Conservation (phyloP, 257 asterid genomes). For the Apocynum venetum region DNA sequence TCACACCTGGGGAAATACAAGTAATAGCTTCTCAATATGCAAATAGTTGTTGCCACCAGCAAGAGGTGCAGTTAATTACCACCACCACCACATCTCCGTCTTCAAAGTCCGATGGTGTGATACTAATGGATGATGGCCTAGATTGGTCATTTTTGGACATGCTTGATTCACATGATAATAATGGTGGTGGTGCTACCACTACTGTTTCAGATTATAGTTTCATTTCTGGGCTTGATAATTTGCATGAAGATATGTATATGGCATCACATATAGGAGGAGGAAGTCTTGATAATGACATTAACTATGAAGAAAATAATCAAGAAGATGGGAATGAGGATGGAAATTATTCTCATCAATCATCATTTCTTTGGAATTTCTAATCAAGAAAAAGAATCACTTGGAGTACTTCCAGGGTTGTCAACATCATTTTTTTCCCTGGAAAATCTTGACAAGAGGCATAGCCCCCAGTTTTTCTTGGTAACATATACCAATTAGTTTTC, state of each 20-base stretch:
- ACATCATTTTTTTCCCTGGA: not conserved
- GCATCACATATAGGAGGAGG: slow-evolving; percentile 21
- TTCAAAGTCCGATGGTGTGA: slow-evolving; percentile 18
- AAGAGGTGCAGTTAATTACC: not conserved
- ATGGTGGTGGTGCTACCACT: not conserved
- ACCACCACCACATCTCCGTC: slow-evolving; percentile 10
- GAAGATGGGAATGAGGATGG: slow-evolving; percentile 20
- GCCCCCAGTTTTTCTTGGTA: too few relatives aligned
- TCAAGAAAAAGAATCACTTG: not conserved
- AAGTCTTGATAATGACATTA: not conserved
- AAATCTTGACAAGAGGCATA: not conserved
- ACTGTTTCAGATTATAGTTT: slow-evolving; percentile 12
- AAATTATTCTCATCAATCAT: slow-evolving; percentile 20
- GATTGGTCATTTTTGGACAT: slow-evolving; percentile 52
- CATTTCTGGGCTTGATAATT: slow-evolving; percentile 13
- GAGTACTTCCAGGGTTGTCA: not conserved
- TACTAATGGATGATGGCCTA: slow-evolving; percentile 13
- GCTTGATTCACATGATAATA: slow-evolving; percentile 18
- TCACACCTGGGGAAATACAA: slow-evolving; percentile 34
- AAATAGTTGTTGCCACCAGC: not conserved
- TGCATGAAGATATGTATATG: slow-evolving; percentile 41
- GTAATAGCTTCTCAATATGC: slow-evolving; percentile 44
- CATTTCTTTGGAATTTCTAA: slow-evolving; percentile 56
- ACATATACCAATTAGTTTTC: too few relatives aligned
- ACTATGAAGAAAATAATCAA: not conserved